Base-by-base conservation (phyloP, 352 stramenopile genomes). In the Globisporangium ultimum region DNA sequence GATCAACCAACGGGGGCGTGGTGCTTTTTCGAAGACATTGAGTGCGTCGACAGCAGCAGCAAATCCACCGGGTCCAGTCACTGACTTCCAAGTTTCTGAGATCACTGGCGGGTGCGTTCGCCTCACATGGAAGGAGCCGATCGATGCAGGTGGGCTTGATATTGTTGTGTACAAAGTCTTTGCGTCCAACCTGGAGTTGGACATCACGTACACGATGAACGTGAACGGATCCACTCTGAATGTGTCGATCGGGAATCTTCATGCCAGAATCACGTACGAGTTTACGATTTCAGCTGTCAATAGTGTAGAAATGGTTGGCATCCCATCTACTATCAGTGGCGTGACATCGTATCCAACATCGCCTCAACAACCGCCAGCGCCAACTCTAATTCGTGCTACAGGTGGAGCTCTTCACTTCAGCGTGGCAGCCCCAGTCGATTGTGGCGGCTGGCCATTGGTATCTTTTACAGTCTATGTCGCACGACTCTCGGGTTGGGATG, bases 391-490 rank as follows among this genome's bases (percentile, higher is more conserved):
- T 10, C 60, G 60, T 0, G 70, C 78, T 8, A 87, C 74, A 6
- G 78, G 78, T 38, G 78, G 78, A 15, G 63, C 76, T 7, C 43
- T 87, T 14, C 51, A 74, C 48, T 46, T 88, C 10, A 50, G 58
- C 9, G 40, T 88, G 4, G 5, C 71, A 13, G 66, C 67, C 17
- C 72, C 78, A 18, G 4, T 70, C 3, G 64, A 88, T 21, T 71
- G 71, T 38, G 78, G 78, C 21, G 78, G 78, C 2, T 55, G 49
- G 0, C 17, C 55, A 2, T 53, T 84, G 11, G 62, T 32, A 10
- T 34, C 18, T 0, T 84, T 72, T 51, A 55, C 17, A 0, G 38
- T 88, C 14, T 67, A 66, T 36, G 70, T 79, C 42, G 69, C 60
- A 11, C 75, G 62, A 14, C 46, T 60, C 4, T 72, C 55, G 1